Evolutionary conservation across 306 rosid species (phyloP).

Genomic region (Inga laurina): DNA sequence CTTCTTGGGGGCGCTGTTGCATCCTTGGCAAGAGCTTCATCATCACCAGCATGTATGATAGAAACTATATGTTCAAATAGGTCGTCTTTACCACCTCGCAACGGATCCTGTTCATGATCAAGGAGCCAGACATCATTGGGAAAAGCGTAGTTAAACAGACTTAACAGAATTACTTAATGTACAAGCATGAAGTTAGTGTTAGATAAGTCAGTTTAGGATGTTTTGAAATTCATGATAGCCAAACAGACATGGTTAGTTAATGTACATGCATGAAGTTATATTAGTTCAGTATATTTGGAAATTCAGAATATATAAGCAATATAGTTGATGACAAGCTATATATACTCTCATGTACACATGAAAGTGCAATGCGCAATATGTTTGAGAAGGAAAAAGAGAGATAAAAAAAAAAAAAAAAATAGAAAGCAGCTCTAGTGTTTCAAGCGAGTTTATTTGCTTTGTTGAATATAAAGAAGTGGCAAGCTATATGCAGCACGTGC

Average conservation of each 20-base stretch:
- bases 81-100: conserved; percentile 89
- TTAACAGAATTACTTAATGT: neutral
- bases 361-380: neutral
- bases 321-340: neutral
- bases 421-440: too few species aligned
- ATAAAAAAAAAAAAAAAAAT: too few species aligned
- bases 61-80: conserved; percentile 70
- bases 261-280: neutral
- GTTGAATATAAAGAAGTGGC: neutral
- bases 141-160: neutral
- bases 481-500: neutral
- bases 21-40: conserved; percentile 71
- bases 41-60: conserved; percentile 65
- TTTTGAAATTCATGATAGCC: too few species aligned
- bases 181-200: neutral
- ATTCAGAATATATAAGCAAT: neutral
- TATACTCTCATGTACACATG: neutral
- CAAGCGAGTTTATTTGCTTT: neutral
- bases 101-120: conserved; percentile 72
- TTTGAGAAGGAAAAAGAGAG: too few species aligned
- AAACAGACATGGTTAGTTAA: neutral
- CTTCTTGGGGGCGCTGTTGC: conserved; percentile 70
- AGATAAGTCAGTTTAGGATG: neutral
- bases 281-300: neutral
- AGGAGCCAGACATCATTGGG: neutral